phyloP scores from a whole-genome alignment of 306 rosid genomes.

The Cucumis sativus region Cucumber_9930_V3 NC_026659.2:717501-718000 shows the following conservation, averaged over 20 bases:
- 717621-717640: constrained; percentile 58
- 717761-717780: background rate
- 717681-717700: constrained; percentile 63
- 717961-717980: constrained; percentile 96
- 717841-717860: background rate
- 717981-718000: constrained; percentile 91
- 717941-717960: constrained; percentile 45
- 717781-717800: background rate
- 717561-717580: background rate
- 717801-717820: background rate
- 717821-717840: background rate
- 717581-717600: constrained; percentile 72
- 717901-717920: background rate
- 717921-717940: background rate
- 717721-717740: constrained; percentile 4
- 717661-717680: constrained; percentile 63
- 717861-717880: background rate
- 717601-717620: constrained; percentile 79
- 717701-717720: constrained; percentile 54
- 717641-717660: constrained; percentile 51
- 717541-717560: background rate
- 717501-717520: background rate
- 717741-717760: background rate
- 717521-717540: background rate
- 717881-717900: background rate